Evolutionary conservation across 2,329 filamentous ascomycete genomes (phyloP).

Genomic region (Aspergillus sclerotialis): DNA sequence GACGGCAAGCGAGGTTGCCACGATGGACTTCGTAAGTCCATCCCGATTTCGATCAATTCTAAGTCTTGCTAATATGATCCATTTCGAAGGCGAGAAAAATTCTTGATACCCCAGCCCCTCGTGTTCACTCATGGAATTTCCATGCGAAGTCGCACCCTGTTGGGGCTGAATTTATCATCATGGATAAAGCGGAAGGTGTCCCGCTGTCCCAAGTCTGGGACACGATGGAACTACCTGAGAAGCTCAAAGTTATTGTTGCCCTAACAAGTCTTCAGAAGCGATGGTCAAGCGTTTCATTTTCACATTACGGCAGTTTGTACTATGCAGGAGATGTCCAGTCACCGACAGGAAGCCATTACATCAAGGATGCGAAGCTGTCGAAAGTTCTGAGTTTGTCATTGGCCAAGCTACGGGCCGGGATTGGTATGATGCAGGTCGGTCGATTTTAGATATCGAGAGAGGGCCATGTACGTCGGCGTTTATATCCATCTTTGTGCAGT

Average conservation of each 20-base stretch:
- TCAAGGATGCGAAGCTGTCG: conserved; percentile 15
- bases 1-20: conserved; percentile 35
- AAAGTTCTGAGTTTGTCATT: conserved; percentile 16
- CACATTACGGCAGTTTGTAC: conserved; percentile 22
- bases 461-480: conserved; percentile 19
- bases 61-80: conserved; percentile 8
- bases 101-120: conserved; percentile 14
- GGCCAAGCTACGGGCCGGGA: conserved; percentile 20
- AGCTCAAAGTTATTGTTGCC: conserved; percentile 19
- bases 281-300: conserved; percentile 22
- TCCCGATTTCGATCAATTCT: not conserved
- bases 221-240: conserved; percentile 15
- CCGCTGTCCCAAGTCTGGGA: conserved; percentile 18
- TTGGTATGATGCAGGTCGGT: conserved; percentile 19
- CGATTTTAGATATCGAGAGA: conserved; percentile 15
- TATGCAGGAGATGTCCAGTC: conserved; percentile 16
- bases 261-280: conserved; percentile 19
- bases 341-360: conserved; percentile 12
- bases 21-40: conserved; percentile 15
- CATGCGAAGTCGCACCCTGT: conserved; percentile 12
- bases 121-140: conserved; percentile 15
- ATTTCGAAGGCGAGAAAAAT: conserved; percentile 15
- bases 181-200: conserved; percentile 17
- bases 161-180: conserved; percentile 15
- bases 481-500: conserved; percentile 6